These are phyloP conservation scores for Ogataea dorogensis DNA, from an alignment of 805 yeast genomes.

Conservation along the genomic window DNA sequence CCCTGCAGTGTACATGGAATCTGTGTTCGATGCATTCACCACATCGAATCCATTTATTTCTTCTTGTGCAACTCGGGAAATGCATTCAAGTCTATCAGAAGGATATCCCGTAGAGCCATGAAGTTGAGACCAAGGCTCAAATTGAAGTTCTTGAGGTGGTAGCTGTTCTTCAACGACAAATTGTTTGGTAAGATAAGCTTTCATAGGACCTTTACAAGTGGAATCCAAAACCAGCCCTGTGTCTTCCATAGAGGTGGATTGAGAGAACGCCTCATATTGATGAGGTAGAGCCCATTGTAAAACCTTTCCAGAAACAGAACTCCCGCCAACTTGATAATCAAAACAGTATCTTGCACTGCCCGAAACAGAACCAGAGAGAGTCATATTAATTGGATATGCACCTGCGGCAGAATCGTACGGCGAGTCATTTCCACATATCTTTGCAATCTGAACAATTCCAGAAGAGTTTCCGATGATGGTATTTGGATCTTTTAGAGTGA, in stretches of 20 bases:
- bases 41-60: constrained; percentile 57
- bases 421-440: constrained; percentile 39
- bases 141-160: constrained; percentile 35
- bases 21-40: constrained; percentile 55
- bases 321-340: constrained; percentile 34
- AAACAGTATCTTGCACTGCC: constrained; percentile 41
- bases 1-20: constrained; percentile 90
- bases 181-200: constrained; percentile 39
- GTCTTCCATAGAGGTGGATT: constrained; percentile 23
- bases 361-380: constrained; percentile 40
- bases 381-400: constrained; percentile 49
- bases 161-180: constrained; percentile 30
- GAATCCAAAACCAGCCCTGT: constrained; percentile 42
- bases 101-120: constrained; percentile 36
- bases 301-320: constrained; percentile 21
- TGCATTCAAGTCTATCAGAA: constrained; percentile 39
- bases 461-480: constrained; percentile 35
- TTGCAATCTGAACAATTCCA: constrained; percentile 51
- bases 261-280: constrained; percentile 41
- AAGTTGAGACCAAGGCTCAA: constrained; percentile 60
- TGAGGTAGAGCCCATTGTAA: constrained; percentile 55
- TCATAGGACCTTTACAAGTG: constrained; percentile 55
- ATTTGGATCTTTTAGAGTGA: constrained; percentile 27
- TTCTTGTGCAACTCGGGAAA: constrained; percentile 46
- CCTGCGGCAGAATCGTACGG: constrained; percentile 69